Evolutionary conservation across 768 basidiomycete genomes (phyloP).

Genomic region (Termitomyces sp.): DNA sequence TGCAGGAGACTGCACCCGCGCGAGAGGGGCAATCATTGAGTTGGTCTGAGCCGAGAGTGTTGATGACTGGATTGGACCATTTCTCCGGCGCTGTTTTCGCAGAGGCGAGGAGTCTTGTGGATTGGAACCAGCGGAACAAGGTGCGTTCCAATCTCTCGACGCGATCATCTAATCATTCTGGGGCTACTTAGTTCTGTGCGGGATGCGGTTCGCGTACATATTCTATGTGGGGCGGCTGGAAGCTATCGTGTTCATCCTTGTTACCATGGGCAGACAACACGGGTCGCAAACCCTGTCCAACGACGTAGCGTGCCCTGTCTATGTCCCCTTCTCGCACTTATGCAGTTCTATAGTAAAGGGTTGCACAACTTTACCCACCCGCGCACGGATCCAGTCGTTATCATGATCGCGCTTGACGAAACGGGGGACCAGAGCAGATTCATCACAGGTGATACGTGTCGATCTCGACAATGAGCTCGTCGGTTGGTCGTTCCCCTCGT

Average conservation of each 20-base stretch:
- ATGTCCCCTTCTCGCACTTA: not conserved
- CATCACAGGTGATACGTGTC: slow-evolving; percentile 65
- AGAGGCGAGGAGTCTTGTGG: slow-evolving; percentile 72
- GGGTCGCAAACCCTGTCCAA: slow-evolving; percentile 62
- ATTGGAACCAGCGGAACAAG: slow-evolving; percentile 92
- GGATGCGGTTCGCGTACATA: slow-evolving; percentile 79
- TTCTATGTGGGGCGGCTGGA: slow-evolving; percentile 96
- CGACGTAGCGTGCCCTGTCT: slow-evolving; percentile 39
- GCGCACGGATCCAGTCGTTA: slow-evolving; percentile 84
- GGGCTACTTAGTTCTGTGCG: slow-evolving; percentile 78
- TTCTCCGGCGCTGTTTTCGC: slow-evolving; percentile 78
- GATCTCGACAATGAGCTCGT: slow-evolving; percentile 97
- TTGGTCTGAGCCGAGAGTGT: slow-evolving; percentile 65
- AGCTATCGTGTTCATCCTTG: slow-evolving; percentile 72
- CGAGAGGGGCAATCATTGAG: slow-evolving; percentile 34
- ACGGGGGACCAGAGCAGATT: slow-evolving; percentile 73
- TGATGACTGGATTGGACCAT: slow-evolving; percentile 49
- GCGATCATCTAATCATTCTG: not conserved
- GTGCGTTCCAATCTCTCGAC: slow-evolving; percentile 28
- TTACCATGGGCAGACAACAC: slow-evolving; percentile 70
- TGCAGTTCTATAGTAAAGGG: slow-evolving; percentile 53
- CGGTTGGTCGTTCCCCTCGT: too few species aligned
- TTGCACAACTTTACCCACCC: slow-evolving; percentile 85
- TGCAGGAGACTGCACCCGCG: slow-evolving; percentile 35
- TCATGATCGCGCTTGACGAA: slow-evolving; percentile 82